Evolutionary conservation across 306 rosid species (phyloP).

Genomic region (Leucaena leucocephala): DNA sequence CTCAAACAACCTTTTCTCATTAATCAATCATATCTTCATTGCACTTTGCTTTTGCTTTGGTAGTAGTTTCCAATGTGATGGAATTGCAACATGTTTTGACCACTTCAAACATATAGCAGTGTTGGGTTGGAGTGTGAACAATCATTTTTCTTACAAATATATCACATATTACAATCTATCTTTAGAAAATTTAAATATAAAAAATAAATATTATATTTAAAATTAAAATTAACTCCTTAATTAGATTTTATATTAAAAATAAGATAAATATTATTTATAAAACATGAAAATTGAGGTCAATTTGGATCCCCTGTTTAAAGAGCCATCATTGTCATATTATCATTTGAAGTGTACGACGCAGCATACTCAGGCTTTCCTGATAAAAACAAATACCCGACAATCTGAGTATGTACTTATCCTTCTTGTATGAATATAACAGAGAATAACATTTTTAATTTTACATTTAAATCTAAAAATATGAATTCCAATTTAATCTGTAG

Average conservation of each 20-base stretch:
- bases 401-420: not conserved
- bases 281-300: not conserved
- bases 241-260: too few relatives aligned
- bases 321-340: conserved; percentile 10
- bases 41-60: too few relatives aligned
- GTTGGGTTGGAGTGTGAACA: not conserved
- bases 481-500: not conserved
- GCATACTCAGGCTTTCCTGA: not conserved
- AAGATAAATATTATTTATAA: not conserved
- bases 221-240: too few relatives aligned
- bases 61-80: too few relatives aligned
- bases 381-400: not conserved
- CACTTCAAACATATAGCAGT: too few relatives aligned
- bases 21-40: too few relatives aligned
- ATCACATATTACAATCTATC: too few relatives aligned
- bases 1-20: too few relatives aligned
- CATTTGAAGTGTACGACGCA: not conserved
- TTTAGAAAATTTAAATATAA: too few relatives aligned
- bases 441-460: not conserved
- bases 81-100: not conserved
- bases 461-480: not conserved
- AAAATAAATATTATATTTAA: too few relatives aligned
- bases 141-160: too few relatives aligned
- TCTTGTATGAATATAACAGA: not conserved
- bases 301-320: not conserved